These are phyloP conservation scores for Ogataea glucozyma DNA, from an alignment of 805 yeast species.

Conservation along the genomic window DNA sequence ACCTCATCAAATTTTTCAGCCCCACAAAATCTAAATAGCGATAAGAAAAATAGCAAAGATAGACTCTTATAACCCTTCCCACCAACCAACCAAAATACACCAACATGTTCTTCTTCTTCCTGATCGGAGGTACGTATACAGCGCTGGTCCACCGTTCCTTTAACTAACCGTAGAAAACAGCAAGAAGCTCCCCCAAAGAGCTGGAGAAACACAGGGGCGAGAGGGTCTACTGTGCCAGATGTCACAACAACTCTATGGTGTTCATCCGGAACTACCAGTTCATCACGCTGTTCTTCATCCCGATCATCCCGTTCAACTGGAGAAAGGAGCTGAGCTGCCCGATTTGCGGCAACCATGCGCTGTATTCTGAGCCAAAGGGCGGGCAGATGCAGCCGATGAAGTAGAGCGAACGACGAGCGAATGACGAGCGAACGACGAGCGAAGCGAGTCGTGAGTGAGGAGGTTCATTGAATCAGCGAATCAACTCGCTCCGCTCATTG, in stretches of 20 bases:
- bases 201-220: conserved; percentile 15
- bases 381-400: conserved; percentile 2
- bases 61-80: not conserved
- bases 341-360: conserved; percentile 25
- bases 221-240: conserved; percentile 27
- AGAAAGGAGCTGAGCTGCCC: conserved; percentile 27
- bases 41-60: conserved; percentile 3
- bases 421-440: too few species aligned
- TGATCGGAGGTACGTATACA: conserved; percentile 24
- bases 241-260: conserved; percentile 31
- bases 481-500: too few species aligned
- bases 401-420: too few species aligned
- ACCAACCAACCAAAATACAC: not conserved
- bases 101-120: conserved; percentile 23
- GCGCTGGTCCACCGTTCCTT: too few species aligned
- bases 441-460: too few species aligned
- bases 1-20: too few species aligned
- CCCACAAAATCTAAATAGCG: conserved; percentile 5
- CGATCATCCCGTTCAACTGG: conserved; percentile 28
- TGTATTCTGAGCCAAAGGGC: conserved; percentile 10
- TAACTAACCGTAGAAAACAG: conserved; percentile 9
- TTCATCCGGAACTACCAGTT: conserved; percentile 25
- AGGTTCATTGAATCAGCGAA: too few species aligned
- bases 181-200: conserved; percentile 16
- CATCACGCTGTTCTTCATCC: conserved; percentile 29